phyloP scores from a whole-genome alignment of 768 basidiomycete genomes.

The Mycena venus region DNA sequence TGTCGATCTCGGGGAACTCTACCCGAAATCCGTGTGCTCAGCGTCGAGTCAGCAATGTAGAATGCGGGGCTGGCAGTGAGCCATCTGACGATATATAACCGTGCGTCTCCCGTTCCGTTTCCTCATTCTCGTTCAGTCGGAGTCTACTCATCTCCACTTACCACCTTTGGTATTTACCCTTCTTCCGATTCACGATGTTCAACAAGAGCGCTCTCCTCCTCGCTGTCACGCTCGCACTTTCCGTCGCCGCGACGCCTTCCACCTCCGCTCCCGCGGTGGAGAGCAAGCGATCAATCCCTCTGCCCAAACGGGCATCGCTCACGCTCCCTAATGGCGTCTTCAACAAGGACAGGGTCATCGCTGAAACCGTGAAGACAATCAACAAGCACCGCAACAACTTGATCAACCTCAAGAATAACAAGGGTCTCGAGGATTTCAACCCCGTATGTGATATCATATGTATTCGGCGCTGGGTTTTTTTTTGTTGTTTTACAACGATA shows the following conservation, averaged over 20 bases:
- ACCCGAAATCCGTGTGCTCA: too few relatives aligned
- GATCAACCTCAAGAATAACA: constrained; percentile 50
- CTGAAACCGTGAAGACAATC: constrained; percentile 20
- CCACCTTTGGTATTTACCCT: too few relatives aligned
- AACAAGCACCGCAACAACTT: constrained; percentile 57
- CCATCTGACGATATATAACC: too few relatives aligned
- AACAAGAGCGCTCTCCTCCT: constrained; percentile 30
- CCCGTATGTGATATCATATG: constrained; percentile 7
- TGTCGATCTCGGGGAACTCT: too few relatives aligned
- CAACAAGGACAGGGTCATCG: constrained; percentile 37
- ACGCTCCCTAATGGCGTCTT: constrained; percentile 33
- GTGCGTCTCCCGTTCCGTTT: too few relatives aligned
- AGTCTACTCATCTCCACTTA: too few relatives aligned
- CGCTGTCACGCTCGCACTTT: constrained; percentile 27
- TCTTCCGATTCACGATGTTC: constrained; percentile 33
- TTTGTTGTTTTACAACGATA: neutral
- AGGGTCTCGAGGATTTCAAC: constrained; percentile 36
- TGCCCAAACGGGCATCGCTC: constrained; percentile 28
- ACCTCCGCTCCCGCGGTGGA: constrained; percentile 1
- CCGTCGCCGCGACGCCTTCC: constrained; percentile 19
- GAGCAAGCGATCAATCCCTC: constrained; percentile 33
- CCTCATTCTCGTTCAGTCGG: too few relatives aligned
- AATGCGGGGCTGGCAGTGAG: too few relatives aligned
- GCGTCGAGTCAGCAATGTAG: too few relatives aligned
- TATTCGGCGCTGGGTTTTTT: neutral